These are phyloP conservation scores for Fusarium protoensiforme DNA, from an alignment of 2,329 filamentous ascomycete genomes.

Conservation along the genomic window DNA sequence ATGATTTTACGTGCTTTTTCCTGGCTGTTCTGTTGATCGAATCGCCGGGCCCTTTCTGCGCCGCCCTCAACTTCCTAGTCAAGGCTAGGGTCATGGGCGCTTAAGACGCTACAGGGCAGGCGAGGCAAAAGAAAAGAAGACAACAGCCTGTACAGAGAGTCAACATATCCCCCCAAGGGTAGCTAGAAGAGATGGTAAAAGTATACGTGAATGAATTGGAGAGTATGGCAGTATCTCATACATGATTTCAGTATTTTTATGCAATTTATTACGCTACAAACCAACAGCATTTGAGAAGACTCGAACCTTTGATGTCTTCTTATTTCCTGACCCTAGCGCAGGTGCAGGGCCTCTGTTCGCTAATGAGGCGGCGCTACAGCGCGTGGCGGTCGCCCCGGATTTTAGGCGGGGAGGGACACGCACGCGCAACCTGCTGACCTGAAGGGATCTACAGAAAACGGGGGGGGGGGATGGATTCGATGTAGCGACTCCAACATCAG, in stretches of 20 bases:
- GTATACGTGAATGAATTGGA: neutral
- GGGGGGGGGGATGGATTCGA: neutral
- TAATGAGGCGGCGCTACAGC: neutral
- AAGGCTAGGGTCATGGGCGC: neutral
- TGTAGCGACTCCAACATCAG: constrained; percentile 5
- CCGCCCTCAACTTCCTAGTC: neutral
- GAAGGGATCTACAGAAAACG: neutral
- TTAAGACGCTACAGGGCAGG: constrained; percentile 6
- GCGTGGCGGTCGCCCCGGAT: constrained; percentile 23
- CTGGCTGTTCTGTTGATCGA: neutral
- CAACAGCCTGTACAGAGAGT: neutral
- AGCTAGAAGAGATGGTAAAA: neutral
- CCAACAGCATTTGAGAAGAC: neutral
- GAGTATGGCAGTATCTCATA: neutral
- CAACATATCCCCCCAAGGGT: neutral
- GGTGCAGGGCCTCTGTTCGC: neutral
- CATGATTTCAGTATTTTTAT: neutral
- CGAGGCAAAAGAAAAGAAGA: neutral
- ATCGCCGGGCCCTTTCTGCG: neutral
- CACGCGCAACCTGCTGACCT: constrained; percentile 13
- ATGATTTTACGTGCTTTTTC: constrained; percentile 22
- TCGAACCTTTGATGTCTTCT: neutral
- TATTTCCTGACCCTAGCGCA: neutral
- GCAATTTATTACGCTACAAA: neutral
- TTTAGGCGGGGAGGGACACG: constrained; percentile 1